Percentiles rank a stretch among this genome's conserved stretches.
Evolutionary conservation across 257 asterid genomes (phyloP).

Genomic region (Apocynum venetum): DNA sequence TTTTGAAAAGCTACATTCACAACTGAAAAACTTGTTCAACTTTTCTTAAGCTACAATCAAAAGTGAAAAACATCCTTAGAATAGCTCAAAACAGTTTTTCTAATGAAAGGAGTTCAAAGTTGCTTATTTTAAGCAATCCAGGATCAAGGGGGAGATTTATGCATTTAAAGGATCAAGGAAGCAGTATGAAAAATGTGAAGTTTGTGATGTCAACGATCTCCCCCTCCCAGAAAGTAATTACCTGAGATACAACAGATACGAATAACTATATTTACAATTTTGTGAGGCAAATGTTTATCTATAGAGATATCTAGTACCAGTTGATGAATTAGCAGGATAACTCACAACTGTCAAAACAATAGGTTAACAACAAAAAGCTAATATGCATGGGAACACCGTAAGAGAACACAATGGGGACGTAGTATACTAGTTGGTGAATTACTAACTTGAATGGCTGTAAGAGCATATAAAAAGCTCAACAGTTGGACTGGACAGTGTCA

Average conservation of each 20-base stretch:
- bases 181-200: conserved; percentile 60
- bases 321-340: background rate
- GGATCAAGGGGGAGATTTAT: background rate
- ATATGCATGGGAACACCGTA: background rate
- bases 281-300: background rate
- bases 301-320: background rate
- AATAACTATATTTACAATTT: conserved; percentile 2
- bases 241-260: conserved; percentile 41
- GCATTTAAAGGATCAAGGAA: background rate
- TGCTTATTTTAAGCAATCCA: background rate
- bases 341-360: background rate
- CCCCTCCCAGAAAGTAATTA: conserved; percentile 99
- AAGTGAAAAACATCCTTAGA: background rate
- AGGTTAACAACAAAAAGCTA: background rate
- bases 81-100: background rate
- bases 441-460: background rate
- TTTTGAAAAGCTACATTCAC: background rate
- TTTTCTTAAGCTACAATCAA: background rate
- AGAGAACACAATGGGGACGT: background rate
- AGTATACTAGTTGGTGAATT: background rate
- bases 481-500: no score
- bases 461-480: background rate
- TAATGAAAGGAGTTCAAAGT: no score
- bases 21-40: background rate
- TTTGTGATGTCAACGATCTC: conserved; percentile 97